These are phyloP conservation scores for Rosa persica DNA, from an alignment of 306 rosid genomes.

Conservation along the genomic window DNA sequence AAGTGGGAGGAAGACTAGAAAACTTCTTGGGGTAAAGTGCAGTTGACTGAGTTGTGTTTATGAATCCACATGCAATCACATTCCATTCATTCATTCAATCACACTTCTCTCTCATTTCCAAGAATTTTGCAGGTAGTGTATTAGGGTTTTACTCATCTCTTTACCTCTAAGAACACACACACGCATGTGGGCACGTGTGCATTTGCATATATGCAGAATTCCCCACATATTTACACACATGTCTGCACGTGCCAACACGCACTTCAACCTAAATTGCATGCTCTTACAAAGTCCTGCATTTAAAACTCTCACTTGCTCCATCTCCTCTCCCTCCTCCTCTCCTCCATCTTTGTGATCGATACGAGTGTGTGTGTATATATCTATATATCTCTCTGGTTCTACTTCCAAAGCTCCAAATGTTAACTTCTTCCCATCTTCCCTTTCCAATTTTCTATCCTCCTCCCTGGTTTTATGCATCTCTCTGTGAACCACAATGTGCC, in stretches of 20 bases:
- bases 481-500: conserved; percentile 14
- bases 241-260: conserved; percentile 88
- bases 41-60: conserved; percentile 41
- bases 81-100: conserved; percentile 22
- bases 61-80: conserved; percentile 71
- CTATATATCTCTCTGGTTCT: conserved; percentile 21
- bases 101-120: conserved; percentile 35
- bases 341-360: not conserved
- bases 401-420: conserved; percentile 32
- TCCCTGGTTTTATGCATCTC: not conserved
- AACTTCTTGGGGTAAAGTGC: conserved; percentile 49
- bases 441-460: not conserved
- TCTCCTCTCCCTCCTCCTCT: not conserved
- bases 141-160: not conserved
- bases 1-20: conserved; percentile 32
- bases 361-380: not conserved
- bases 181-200: conserved; percentile 78
- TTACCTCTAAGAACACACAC: conserved; percentile 43
- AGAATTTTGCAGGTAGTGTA: conserved; percentile 35
- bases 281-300: conserved; percentile 13
- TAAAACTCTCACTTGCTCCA: conserved; percentile 17
- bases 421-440: conserved; percentile 2
- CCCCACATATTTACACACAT: conserved; percentile 80
- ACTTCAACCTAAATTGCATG: conserved; percentile 48
- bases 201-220: conserved; percentile 47